Percentiles rank a stretch among this genome's conserved stretches.
These are phyloP conservation scores for Verticillium dahliae DNA, from an alignment of 2,329 filamentous ascomycete species.

Conservation along the genomic window DNA sequence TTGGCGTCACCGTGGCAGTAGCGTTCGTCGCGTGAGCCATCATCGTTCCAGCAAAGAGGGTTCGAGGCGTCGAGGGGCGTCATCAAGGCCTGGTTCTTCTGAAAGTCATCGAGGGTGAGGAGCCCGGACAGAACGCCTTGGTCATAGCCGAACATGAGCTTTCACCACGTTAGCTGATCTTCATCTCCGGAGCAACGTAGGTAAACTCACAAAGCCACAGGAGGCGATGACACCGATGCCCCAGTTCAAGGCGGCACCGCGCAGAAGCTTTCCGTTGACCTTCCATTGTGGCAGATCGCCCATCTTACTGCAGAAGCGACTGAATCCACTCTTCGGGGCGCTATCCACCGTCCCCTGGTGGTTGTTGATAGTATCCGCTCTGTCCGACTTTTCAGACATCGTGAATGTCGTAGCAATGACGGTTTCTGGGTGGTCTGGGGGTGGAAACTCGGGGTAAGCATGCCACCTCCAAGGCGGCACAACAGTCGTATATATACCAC, in stretches of 20 bases:
- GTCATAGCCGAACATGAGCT: not conserved
- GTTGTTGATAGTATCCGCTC: not conserved
- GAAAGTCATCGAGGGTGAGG: constrained; percentile 19
- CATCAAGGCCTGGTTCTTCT: constrained; percentile 17
- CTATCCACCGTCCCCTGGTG: not conserved
- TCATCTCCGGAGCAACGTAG: constrained; percentile 19
- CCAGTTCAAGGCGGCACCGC: constrained; percentile 17
- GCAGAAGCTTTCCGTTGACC: constrained; percentile 14
- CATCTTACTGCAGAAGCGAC: constrained; percentile 11
- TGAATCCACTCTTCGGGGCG: constrained; percentile 3
- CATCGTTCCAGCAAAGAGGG: constrained; percentile 16
- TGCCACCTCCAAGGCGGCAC: not conserved
- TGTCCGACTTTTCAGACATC: not conserved
- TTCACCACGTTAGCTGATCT: not conserved
- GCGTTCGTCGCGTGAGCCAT: constrained; percentile 10
- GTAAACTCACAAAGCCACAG: constrained; percentile 14
- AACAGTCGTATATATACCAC: not conserved
- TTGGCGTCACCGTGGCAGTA: constrained; percentile 18
- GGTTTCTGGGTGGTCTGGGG: not conserved
- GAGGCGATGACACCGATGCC: constrained; percentile 20
- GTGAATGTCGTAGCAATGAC: not conserved
- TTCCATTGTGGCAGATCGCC: constrained; percentile 18
- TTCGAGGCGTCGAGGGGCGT: constrained; percentile 18
- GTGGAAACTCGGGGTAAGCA: not conserved
- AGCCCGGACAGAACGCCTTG: constrained; percentile 19